Percentiles rank a stretch among this genome's conserved stretches.
These are phyloP conservation scores for Vitis amurensis DNA, from an alignment of 164 flowering plant genomes.

Conservation along the genomic window DNA sequence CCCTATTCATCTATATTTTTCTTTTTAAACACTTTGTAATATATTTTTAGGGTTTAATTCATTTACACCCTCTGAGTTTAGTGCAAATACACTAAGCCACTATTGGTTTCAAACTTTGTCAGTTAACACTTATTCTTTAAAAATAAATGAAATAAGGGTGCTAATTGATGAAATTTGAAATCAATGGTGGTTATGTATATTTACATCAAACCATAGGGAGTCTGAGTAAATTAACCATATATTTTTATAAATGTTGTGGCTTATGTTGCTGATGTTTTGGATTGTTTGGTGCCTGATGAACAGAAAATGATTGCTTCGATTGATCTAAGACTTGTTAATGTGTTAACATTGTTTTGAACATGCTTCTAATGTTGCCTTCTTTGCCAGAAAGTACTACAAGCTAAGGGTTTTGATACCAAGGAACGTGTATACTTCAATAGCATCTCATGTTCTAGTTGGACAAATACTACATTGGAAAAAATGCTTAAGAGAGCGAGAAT, in stretches of 20 bases:
- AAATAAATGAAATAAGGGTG: no score
- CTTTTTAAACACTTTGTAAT: no score
- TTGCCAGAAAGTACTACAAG: conserved; percentile 53
- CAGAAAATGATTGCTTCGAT: neutral
- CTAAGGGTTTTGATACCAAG: conserved; percentile 36
- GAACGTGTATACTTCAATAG: conserved; percentile 32
- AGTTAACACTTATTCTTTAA: no score
- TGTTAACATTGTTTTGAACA: neutral
- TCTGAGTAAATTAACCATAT: neutral
- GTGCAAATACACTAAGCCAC: no score
- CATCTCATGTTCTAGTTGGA: conserved; percentile 19
- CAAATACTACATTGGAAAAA: conserved; percentile 28
- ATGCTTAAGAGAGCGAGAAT: conserved; percentile 66
- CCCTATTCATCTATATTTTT: no score
- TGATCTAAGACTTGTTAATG: neutral
- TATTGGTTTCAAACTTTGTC: no score
- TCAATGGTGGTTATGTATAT: no score
- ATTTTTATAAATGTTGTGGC: neutral
- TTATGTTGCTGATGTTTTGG: neutral
- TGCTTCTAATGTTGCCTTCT: neutral
- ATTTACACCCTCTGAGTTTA: no score
- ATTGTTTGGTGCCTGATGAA: neutral
- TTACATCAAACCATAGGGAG: no score
- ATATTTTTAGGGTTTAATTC: no score
- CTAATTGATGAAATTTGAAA: no score